phyloP scores from a whole-genome alignment of 2,329 filamentous ascomycete genomes.

The Coccinonectria pachysandricola region DNA sequence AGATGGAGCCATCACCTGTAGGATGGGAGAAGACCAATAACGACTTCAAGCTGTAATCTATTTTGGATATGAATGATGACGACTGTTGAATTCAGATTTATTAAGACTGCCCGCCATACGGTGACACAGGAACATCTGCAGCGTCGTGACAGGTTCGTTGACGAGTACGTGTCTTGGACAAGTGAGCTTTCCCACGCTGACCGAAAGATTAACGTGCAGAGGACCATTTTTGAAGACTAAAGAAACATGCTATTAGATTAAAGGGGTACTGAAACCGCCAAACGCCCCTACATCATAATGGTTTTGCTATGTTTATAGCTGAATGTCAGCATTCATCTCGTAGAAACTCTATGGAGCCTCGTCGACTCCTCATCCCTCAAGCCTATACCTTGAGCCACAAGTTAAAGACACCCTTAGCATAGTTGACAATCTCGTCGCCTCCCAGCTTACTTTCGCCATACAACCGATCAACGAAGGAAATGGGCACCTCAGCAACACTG shows the following conservation, averaged over 20 bases:
- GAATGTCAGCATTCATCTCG: too few relatives aligned
- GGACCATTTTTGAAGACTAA: conserved; percentile 3
- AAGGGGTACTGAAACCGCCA: conserved; percentile 18
- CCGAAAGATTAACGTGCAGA: too few relatives aligned
- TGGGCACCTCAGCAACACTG: conserved; percentile 89
- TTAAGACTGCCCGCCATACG: too few relatives aligned
- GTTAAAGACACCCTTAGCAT: conserved; percentile 73
- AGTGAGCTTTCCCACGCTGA: too few relatives aligned
- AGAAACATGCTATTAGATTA: conserved; percentile 23
- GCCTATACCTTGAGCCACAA: conserved; percentile 66
- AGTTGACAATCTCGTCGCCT: conserved; percentile 91
- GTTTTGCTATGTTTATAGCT: too few relatives aligned
- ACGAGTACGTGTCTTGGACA: too few relatives aligned
- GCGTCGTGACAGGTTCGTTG: too few relatives aligned
- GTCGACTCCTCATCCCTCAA: not conserved
- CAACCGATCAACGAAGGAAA: conserved; percentile 88
- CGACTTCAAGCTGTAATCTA: conserved; percentile 71
- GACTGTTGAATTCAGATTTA: too few relatives aligned
- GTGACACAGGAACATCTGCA: too few relatives aligned
- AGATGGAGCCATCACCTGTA: conserved; percentile 40
- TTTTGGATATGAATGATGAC: too few relatives aligned
- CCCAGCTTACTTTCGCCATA: conserved; percentile 95
- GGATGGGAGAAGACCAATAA: conserved; percentile 63
- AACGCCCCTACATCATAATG: conserved; percentile 21
- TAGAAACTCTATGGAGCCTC: too few relatives aligned